Evolutionary conservation across 169 alveolate genomes (phyloP), one percentile per base, ranked within the genome.

Genomic region (Theileria sp.): DNA sequence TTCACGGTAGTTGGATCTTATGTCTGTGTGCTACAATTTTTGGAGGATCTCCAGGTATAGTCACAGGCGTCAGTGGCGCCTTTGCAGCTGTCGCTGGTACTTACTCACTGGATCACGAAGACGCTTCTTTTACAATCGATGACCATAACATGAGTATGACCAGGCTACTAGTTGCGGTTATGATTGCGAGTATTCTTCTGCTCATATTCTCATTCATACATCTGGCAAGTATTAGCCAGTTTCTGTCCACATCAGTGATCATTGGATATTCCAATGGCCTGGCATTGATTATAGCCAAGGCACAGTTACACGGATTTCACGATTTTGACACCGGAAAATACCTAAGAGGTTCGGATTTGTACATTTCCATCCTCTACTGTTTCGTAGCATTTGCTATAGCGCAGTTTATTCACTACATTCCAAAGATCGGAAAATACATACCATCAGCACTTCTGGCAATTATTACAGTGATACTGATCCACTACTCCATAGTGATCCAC

Each of bases 201-300:
- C 56, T 88, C 51, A 50, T 87, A 49, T 86, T 87, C 84, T 89
- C 95, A 10, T 86, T 66, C 75, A 74, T 84, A 77, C 95, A 89
- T 72, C 75, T 92, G 77, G 89, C 94, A 23, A 86, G 92, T 25
- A 65, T 92, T 60, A 86, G 86, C 83, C 95, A 92, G 77, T 83
- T 90, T 73, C 68, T 92, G 17, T 89, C 95, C 34, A 90, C 95
- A 15, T 86, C 93, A 8, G 95, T 92, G 23, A 88, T 88, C 60
- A 91, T 92, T 36, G 95, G 95, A 0, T 92, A 88, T 68, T 80
- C 94, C 71, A 92, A 92, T 68, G 95, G 95, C 4, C 81, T 92
- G 25, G 92, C 95, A 0, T 75, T 91, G 23, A 86, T 92, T 15
- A 90, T 92, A 65, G 88, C 88, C 64, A 84, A 75, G 68, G 95